Base-by-base conservation (phyloP, 2,329 filamentous ascomycete genomes). In the Cadophora sp. region DNA sequence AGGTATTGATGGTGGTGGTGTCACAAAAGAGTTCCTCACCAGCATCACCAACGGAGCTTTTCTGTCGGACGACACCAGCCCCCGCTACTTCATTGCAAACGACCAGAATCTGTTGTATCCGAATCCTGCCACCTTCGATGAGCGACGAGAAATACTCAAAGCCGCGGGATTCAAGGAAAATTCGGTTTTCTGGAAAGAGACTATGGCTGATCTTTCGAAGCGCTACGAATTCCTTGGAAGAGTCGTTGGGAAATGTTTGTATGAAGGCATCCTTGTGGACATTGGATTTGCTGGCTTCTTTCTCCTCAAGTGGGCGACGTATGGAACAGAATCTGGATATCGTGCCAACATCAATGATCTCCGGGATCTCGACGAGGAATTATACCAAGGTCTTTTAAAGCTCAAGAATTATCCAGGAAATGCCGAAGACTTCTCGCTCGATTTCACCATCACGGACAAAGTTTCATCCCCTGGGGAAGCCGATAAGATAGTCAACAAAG, bases 21-120 rank as follows among this genome's bases (percentile, higher is more conserved):
- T 99, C 9, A 97, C 95, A 1, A 99, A 99, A 74, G 96, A 99
- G 75, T 99, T 99, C 69, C 83, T 99, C 14, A 97, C 90, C 0
- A 96, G 92, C 69, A 88, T 97, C 59, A 97, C 93, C 1, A 89
- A 86, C 22, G 92, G 97, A 77, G 94, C 94, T 0, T 97, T 98
- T 76, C 86, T 84, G 70, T 83, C 86, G 1, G 80, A 85, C 2
- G 48, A 43, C 14, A 81, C 82, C 22, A 81, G 82, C 1, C 81
- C 86, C 18, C 83, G 85, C 50, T 85, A 96, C 70, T 99, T 99
- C 75, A 82, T 89, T 5, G 89, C 93, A 62, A 99, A 96, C 76
- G 90, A 92, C 68, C 89, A 95, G 72, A 94, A 96, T 72, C 81
- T 96, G 3, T 83, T 97, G 8, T 97, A 96, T 74, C 96, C 96